Percentiles rank a stretch among this genome's conserved stretches.
These are phyloP conservation scores for Boechera stricta DNA, from an alignment of 345 rosid species.

Conservation along the genomic window DNA sequence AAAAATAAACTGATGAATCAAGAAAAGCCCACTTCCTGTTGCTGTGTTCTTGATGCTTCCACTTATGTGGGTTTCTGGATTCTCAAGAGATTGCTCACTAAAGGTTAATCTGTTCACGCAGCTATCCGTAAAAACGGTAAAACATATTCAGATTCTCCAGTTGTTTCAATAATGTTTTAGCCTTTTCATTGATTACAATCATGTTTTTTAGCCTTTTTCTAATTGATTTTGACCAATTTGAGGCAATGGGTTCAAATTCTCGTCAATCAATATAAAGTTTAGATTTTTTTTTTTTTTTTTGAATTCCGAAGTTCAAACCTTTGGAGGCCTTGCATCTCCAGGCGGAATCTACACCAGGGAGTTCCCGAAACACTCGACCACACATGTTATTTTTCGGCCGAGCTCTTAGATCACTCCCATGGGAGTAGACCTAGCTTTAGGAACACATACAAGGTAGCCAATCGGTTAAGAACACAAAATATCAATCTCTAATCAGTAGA, in stretches of 20 bases:
- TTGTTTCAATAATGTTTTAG: not conserved
- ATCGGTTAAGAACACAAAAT: too few species aligned
- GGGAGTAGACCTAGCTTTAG: too few species aligned
- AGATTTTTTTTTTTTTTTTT: too few species aligned
- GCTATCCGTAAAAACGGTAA: conserved; percentile 69
- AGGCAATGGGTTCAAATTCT: not conserved
- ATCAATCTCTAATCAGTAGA: too few species aligned
- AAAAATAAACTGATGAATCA: conserved; percentile 45
- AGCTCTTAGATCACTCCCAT: too few species aligned
- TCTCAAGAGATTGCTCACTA: conserved; percentile 68
- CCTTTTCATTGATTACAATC: not conserved
- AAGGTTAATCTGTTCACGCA: conserved; percentile 83
- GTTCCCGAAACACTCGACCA: too few species aligned
- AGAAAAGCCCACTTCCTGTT: conserved; percentile 47
- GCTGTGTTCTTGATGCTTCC: conserved; percentile 90
- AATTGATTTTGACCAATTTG: not conserved
- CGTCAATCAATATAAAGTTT: not conserved
- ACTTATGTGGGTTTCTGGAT: conserved; percentile 87
- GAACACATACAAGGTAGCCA: too few species aligned
- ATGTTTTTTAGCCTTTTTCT: not conserved
- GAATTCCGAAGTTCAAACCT: too few species aligned
- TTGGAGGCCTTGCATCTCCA: too few species aligned
- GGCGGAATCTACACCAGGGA: too few species aligned
- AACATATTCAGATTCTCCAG: not conserved
- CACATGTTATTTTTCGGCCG: too few species aligned